These are phyloP conservation scores for Metarhizium anisopliae DNA, from an alignment of 2,329 filamentous ascomycete species.

Conservation along the genomic window DNA sequence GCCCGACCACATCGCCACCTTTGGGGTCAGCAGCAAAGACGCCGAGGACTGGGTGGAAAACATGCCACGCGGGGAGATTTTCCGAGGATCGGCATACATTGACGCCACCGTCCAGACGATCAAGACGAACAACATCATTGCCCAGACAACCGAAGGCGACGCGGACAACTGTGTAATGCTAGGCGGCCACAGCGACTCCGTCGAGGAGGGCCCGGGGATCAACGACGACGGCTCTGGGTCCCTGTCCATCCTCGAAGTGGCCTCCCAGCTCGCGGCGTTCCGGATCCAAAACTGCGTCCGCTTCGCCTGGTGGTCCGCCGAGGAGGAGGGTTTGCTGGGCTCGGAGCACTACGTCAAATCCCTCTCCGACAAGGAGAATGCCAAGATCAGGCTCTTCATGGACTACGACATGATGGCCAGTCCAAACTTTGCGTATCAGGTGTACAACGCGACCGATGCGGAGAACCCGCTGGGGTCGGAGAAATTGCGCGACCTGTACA, in stretches of 20 bases:
- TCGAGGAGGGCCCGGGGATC: conserved; percentile 59
- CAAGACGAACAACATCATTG: conserved; percentile 50
- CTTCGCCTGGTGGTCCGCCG: conserved; percentile 60
- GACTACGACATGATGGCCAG: conserved; percentile 65
- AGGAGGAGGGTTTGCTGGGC: conserved; percentile 57
- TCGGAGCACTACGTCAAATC: conserved; percentile 53
- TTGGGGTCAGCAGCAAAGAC: conserved; percentile 53
- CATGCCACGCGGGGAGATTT: conserved; percentile 38
- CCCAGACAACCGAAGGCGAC: conserved; percentile 52
- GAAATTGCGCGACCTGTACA: conserved; percentile 58
- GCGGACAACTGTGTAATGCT: conserved; percentile 56
- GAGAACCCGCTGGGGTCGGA: conserved; percentile 63
- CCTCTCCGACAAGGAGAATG: conserved; percentile 48
- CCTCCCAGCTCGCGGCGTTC: conserved; percentile 48
- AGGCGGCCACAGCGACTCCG: conserved; percentile 55
- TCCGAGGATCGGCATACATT: conserved; percentile 51
- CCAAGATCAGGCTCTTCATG: conserved; percentile 56
- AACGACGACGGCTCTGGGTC: conserved; percentile 70
- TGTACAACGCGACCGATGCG: conserved; percentile 64
- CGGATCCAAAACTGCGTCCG: conserved; percentile 56
- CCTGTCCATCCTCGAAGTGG: conserved; percentile 52
- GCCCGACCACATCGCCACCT: conserved; percentile 55
- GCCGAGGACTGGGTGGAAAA: conserved; percentile 47
- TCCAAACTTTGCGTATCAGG: conserved; percentile 56
- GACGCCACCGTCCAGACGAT: conserved; percentile 47